phyloP scores from a whole-genome alignment of 2,329 filamentous ascomycete species.

The Rhinocladiella similis region DNA sequence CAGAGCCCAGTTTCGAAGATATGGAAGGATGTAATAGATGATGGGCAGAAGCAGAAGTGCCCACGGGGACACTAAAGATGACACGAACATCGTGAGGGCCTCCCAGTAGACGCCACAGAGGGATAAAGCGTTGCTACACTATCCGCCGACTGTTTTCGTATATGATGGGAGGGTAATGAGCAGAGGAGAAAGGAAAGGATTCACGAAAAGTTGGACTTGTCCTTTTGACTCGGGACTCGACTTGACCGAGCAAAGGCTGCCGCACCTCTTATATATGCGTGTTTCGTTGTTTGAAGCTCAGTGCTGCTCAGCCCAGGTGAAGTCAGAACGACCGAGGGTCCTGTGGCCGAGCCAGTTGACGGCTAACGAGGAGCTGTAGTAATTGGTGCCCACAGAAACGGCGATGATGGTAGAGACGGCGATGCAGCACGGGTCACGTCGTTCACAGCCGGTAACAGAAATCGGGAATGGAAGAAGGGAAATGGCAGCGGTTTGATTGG shows the following conservation, averaged over 20 bases:
- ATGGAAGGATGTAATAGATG: slow-evolving; percentile 59
- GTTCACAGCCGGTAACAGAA: slow-evolving; percentile 10
- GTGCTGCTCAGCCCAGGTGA: too few relatives aligned
- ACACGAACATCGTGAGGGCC: slow-evolving; percentile 21
- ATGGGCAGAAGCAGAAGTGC: slow-evolving; percentile 51
- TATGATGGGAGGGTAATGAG: too few relatives aligned
- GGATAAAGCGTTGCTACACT: too few relatives aligned
- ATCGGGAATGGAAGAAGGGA: slow-evolving; percentile 16
- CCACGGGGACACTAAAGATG: slow-evolving; percentile 35
- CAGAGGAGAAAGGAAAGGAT: too few relatives aligned
- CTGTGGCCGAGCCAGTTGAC: background rate
- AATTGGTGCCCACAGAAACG: slow-evolving; percentile 16
- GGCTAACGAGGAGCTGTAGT: background rate
- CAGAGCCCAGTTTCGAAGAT: slow-evolving; percentile 56
- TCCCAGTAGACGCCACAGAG: too few relatives aligned
- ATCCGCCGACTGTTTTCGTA: too few relatives aligned
- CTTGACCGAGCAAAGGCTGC: too few relatives aligned
- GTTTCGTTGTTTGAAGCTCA: too few relatives aligned
- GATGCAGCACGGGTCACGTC: slow-evolving; percentile 8
- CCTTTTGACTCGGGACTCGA: too few relatives aligned
- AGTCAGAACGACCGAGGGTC: background rate
- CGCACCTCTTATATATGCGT: too few relatives aligned
- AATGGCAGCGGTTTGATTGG: background rate
- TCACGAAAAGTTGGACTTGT: too few relatives aligned
- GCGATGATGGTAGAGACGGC: slow-evolving; percentile 7